Percentiles rank a stretch among this genome's conserved stretches.
These are phyloP conservation scores for Saprolegnia diclina DNA, from an alignment of 352 stramenopile species.

Conservation along the genomic window DNA sequence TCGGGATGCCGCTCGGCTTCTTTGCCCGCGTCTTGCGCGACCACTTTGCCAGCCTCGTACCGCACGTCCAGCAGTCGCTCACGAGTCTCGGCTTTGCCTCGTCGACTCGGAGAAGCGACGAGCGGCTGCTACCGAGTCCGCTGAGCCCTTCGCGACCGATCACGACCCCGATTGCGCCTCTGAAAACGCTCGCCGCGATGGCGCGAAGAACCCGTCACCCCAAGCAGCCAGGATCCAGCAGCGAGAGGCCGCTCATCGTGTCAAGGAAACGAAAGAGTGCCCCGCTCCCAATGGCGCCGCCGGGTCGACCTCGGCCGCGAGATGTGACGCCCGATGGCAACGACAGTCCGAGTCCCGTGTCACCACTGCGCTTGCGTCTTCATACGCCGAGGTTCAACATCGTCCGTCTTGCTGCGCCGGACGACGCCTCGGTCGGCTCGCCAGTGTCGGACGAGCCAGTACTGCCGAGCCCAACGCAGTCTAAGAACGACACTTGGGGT, in stretches of 20 bases:
- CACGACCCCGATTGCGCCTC: neutral
- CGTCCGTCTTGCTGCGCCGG: too few relatives aligned
- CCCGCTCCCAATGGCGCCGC: too few relatives aligned
- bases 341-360: too few relatives aligned
- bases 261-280: neutral
- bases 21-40: neutral
- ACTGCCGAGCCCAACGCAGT: neutral
- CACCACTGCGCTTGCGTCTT: too few relatives aligned
- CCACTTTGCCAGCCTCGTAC: neutral
- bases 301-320: too few relatives aligned
- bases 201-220: too few relatives aligned
- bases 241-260: neutral
- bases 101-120: neutral
- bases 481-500: too few relatives aligned
- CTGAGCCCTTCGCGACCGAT: neutral
- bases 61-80: constrained; percentile 5
- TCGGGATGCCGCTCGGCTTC: constrained; percentile 7
- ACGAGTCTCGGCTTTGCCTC: neutral
- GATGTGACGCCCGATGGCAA: too few relatives aligned
- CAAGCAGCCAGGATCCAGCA: neutral
- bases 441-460: too few relatives aligned
- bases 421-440: too few relatives aligned
- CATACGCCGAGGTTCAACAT: too few relatives aligned
- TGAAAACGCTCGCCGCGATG: neutral
- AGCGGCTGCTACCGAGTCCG: neutral